Conservation (phyloP, 768 basidiomycete species). For the Mycena polygramma region DNA sequence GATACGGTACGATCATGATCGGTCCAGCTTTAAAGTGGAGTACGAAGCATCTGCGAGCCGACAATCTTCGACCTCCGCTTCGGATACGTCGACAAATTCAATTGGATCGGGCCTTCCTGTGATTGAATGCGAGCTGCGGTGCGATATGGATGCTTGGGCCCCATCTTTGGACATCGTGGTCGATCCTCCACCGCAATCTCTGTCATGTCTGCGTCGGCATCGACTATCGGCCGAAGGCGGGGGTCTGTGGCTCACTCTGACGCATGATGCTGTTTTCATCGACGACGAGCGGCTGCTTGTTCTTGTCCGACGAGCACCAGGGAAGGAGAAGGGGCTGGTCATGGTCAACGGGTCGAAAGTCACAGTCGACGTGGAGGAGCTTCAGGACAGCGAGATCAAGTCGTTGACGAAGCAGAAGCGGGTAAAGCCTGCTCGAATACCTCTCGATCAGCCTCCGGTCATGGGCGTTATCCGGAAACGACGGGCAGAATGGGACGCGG, state of each 20-base stretch:
- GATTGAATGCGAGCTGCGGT: slow-evolving; percentile 92
- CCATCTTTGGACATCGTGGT: slow-evolving; percentile 87
- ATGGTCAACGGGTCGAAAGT: slow-evolving; percentile 92
- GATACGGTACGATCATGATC: slow-evolving; percentile 90
- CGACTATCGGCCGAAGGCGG: slow-evolving; percentile 89
- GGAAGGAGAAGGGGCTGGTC: slow-evolving; percentile 84
- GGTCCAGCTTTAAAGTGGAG: slow-evolving; percentile 82
- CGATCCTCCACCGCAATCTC: slow-evolving; percentile 90
- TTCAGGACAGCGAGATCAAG: slow-evolving; percentile 90
- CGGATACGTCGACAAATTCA: slow-evolving; percentile 41
- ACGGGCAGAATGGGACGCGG: slow-evolving; percentile 79
- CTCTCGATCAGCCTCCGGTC: slow-evolving; percentile 94
- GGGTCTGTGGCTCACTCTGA: slow-evolving; percentile 93
- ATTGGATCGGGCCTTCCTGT: slow-evolving; percentile 56
- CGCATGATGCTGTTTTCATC: slow-evolving; percentile 84
- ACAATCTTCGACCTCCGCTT: slow-evolving; percentile 45
- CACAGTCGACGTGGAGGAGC: slow-evolving; percentile 88
- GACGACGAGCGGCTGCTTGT: slow-evolving; percentile 82
- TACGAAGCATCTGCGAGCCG: slow-evolving; percentile 78
- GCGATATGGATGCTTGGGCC: slow-evolving; percentile 93
- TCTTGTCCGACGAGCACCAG: slow-evolving; percentile 81
- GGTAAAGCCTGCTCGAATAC: slow-evolving; percentile 86
- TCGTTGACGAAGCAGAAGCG: slow-evolving; percentile 86
- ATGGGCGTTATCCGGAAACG: slow-evolving; percentile 76
- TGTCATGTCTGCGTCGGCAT: slow-evolving; percentile 89